Evolutionary conservation across 2,329 filamentous ascomycete species (phyloP).

Genomic region (Colletotrichum eleusines): DNA sequence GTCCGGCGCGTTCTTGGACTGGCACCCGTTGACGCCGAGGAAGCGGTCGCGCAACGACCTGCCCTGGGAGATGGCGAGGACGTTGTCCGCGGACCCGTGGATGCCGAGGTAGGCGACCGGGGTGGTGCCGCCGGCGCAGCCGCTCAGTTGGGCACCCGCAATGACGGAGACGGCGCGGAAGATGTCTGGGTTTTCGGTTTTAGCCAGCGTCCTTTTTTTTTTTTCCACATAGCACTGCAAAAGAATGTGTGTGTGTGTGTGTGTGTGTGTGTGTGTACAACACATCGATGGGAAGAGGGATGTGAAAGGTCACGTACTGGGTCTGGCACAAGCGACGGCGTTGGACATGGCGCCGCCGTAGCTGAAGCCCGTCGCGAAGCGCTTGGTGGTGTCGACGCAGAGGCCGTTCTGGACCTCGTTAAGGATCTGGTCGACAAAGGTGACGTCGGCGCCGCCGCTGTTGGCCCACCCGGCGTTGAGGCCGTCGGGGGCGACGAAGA

Average conservation of each 20-base stretch:
- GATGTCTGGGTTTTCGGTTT: background rate
- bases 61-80: conserved; percentile 51
- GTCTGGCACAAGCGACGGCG: conserved; percentile 56
- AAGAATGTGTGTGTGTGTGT: no score
- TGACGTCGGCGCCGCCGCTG: conserved; percentile 55
- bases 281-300: background rate
- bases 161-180: conserved; percentile 48
- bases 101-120: conserved; percentile 56
- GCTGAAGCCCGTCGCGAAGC: conserved; percentile 60
- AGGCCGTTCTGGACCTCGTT: conserved; percentile 53
- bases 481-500: conserved; percentile 59
- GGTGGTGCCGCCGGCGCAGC: conserved; percentile 52
- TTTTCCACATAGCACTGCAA: background rate
- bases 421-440: conserved; percentile 55
- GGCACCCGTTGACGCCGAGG: conserved; percentile 53
- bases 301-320: conserved; percentile 45
- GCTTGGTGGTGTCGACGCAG: conserved; percentile 56
- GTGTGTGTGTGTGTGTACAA: no score
- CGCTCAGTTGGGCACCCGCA: conserved; percentile 50
- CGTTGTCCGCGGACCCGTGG: conserved; percentile 54
- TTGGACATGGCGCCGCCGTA: conserved; percentile 59
- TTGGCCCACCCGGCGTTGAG: conserved; percentile 58
- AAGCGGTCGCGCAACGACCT: conserved; percentile 54
- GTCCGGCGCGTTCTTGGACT: conserved; percentile 39
- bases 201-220: background rate